Conservation (phyloP, 140 eudicot species). For the Artemisia princeps region DNA sequence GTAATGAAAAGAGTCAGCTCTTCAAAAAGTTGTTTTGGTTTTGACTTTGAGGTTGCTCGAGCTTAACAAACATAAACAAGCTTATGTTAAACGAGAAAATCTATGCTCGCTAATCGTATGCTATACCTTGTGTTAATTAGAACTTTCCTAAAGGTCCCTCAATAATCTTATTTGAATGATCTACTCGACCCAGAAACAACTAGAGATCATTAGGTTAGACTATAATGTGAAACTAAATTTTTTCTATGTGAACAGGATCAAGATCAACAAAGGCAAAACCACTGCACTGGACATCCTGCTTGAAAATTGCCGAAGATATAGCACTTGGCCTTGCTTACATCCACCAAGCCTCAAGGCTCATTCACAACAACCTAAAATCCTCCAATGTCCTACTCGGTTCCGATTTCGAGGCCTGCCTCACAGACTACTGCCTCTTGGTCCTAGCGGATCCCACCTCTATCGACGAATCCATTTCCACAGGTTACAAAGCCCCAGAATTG, state of each 20-base stretch:
- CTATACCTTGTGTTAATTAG: too few relatives aligned
- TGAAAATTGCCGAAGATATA: slow-evolving; percentile 78
- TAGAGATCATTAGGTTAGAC: not conserved
- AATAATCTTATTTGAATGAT: not conserved
- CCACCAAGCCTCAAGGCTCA: slow-evolving; percentile 70
- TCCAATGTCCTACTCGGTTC: slow-evolving; percentile 71
- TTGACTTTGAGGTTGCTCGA: too few relatives aligned
- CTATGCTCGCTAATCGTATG: too few relatives aligned
- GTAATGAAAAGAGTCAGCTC: too few relatives aligned
- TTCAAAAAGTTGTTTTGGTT: too few relatives aligned
- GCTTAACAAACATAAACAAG: too few relatives aligned
- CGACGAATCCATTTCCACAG: slow-evolving; percentile 43
- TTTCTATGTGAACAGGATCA: slow-evolving; percentile 43
- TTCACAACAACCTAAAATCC: slow-evolving; percentile 79
- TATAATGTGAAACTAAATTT: not conserved
- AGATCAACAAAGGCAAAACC: slow-evolving; percentile 76
- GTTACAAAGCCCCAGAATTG: slow-evolving; percentile 65
- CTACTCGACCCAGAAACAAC: not conserved
- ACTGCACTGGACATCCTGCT: slow-evolving; percentile 85
- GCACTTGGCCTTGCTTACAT: slow-evolving; percentile 81
- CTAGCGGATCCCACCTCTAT: slow-evolving; percentile 50
- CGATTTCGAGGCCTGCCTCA: slow-evolving; percentile 77
- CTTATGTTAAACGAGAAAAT: too few relatives aligned
- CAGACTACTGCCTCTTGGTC: slow-evolving; percentile 56
- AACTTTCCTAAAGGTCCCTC: too few relatives aligned